Evolutionary conservation across 2,329 filamentous ascomycete species (phyloP).

Genomic region (Reticulascus tulasneorum): DNA sequence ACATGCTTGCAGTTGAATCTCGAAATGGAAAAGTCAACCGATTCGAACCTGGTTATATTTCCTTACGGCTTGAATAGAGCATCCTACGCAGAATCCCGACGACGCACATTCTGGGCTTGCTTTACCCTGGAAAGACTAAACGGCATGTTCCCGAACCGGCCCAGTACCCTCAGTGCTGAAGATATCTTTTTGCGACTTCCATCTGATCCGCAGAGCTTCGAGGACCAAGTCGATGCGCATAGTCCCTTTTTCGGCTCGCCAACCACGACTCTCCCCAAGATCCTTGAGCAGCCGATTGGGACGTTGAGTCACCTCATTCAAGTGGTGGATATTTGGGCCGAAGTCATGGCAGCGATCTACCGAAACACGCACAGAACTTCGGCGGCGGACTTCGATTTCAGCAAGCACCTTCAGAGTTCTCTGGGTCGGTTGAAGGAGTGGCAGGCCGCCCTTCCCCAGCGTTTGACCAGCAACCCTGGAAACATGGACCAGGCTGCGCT

Average conservation of each 20-base stretch:
- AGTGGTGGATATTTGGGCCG: conserved; percentile 61
- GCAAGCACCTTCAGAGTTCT: too few species aligned
- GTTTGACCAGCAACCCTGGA: conserved; percentile 48
- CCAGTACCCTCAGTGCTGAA: conserved; percentile 55
- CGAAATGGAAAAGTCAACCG: conserved; percentile 49
- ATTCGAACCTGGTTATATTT: conserved; percentile 32
- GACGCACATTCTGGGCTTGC: conserved; percentile 69
- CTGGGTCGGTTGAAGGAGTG: conserved; percentile 54
- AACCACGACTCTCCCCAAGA: conserved; percentile 17
- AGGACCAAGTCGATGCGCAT: conserved; percentile 52
- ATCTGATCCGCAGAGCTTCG: conserved; percentile 56
- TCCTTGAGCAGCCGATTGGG: conserved; percentile 30
- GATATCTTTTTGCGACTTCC: conserved; percentile 67
- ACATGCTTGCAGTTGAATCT: conserved; percentile 59
- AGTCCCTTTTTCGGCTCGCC: conserved; percentile 59
- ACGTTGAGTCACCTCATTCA: conserved; percentile 59
- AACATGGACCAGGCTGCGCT: conserved; percentile 55
- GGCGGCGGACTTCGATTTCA: too few species aligned
- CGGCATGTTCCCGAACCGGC: conserved; percentile 50
- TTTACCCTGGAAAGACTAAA: conserved; percentile 67
- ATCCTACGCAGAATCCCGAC: conserved; percentile 61
- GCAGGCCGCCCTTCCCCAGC: conserved; percentile 50
- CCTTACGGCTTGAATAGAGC: conserved; percentile 55
- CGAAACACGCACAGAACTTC: conserved; percentile 1
- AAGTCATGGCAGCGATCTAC: conserved; percentile 57